Conservation (phyloP, 1,284 basidiomycete genomes). For the Ceratobasidium sp. region DNA sequence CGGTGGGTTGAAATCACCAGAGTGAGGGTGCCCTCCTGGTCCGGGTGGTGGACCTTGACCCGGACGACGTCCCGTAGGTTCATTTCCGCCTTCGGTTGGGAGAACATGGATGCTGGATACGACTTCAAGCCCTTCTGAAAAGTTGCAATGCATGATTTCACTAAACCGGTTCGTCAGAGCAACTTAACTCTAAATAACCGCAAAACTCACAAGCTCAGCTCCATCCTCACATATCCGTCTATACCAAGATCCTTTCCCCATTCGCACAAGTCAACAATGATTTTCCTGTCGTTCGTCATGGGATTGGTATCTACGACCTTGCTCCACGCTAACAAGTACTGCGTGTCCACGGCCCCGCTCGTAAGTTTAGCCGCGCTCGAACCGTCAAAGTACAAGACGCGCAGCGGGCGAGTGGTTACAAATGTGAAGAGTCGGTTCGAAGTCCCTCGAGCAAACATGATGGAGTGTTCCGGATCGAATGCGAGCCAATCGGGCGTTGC, state of each 20-base stretch:
- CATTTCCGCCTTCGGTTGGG: conserved; percentile 16
- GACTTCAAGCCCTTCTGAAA: conserved; percentile 60
- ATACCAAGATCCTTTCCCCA: conserved; percentile 59
- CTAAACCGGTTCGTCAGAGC: conserved; percentile 54
- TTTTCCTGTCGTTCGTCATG: conserved; percentile 53
- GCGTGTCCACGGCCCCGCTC: conserved; percentile 60
- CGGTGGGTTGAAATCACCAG: neutral
- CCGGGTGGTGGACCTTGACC: neutral
- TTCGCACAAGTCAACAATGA: conserved; percentile 57
- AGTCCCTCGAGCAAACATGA: conserved; percentile 52
- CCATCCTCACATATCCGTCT: conserved; percentile 64
- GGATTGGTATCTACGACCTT: conserved; percentile 47
- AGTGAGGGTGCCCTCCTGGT: neutral
- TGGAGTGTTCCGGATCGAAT: conserved; percentile 63
- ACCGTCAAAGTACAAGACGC: conserved; percentile 64
- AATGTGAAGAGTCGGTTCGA: conserved; percentile 56
- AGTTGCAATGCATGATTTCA: conserved; percentile 68
- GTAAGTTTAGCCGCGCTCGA: conserved; percentile 58
- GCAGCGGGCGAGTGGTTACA: conserved; percentile 57
- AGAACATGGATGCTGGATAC: conserved; percentile 54
- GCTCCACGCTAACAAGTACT: conserved; percentile 62
- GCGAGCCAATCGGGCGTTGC: conserved; percentile 60
- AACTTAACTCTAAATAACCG: neutral
- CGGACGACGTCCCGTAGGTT: neutral
- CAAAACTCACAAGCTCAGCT: conserved; percentile 63